Conservation (phyloP, 176 grass and related monocot species). For the Aegilops longissima region DNA sequence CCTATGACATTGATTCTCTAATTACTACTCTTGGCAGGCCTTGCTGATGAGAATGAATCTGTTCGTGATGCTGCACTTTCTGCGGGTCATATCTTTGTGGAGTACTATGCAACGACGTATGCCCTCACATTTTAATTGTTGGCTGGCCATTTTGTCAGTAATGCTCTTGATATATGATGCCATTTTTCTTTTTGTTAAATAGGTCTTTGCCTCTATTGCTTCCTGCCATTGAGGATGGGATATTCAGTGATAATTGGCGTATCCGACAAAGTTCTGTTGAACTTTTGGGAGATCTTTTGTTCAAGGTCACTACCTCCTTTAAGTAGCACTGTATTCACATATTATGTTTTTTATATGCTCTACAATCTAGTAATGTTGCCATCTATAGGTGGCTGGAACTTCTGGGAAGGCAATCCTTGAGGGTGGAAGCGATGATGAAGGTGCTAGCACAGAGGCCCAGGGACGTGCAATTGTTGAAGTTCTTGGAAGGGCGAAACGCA, state of each 20-base stretch:
- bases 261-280: constrained; percentile 96
- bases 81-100: constrained; percentile 97
- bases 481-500: constrained; percentile 80
- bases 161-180: constrained; percentile 34
- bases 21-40: constrained; percentile 54
- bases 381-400: constrained; percentile 85
- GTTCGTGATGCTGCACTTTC: constrained; percentile 93
- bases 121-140: constrained; percentile 17
- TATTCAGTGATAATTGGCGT: constrained; percentile 97
- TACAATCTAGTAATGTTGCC: constrained; percentile 23
- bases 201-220: constrained; percentile 92
- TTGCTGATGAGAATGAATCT: constrained; percentile 99
- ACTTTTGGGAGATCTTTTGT: constrained; percentile 94
- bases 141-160: constrained; percentile 22
- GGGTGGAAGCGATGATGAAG: constrained; percentile 98
- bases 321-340: background rate
- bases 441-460: constrained; percentile 97
- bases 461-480: constrained; percentile 97
- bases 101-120: constrained; percentile 93
- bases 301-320: constrained; percentile 63
- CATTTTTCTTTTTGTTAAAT: constrained; percentile 43
- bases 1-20: constrained; percentile 27
- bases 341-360: constrained; percentile 7
- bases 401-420: constrained; percentile 97
- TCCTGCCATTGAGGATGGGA: constrained; percentile 95